phyloP scores from a whole-genome alignment of 208 protist species.

The Leishmania tropica region DNA sequence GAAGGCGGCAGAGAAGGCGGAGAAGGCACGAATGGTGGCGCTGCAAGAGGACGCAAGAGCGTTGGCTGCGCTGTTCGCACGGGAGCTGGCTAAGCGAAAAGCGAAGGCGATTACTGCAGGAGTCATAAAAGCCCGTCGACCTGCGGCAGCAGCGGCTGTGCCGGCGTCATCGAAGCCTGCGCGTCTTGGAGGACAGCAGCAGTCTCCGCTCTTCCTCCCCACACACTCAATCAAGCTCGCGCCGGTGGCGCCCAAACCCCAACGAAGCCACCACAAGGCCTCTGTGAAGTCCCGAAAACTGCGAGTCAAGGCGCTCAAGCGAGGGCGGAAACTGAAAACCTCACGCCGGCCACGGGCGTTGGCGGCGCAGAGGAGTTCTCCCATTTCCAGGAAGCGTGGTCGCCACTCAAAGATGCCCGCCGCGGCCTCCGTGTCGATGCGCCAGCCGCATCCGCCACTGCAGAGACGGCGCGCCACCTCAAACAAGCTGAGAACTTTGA shows the following conservation, averaged over 20 bases:
- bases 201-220: background rate
- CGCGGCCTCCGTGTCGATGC: background rate
- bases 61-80: constrained; percentile 2
- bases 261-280: constrained; percentile 1
- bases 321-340: background rate
- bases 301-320: background rate
- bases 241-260: background rate
- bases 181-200: background rate
- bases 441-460: background rate
- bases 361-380: background rate
- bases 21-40: background rate
- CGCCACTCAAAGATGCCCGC: background rate
- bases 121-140: background rate
- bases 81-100: background rate
- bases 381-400: background rate
- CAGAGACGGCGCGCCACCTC: too few species aligned
- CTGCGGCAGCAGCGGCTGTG: background rate
- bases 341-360: background rate
- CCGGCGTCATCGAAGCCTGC: background rate
- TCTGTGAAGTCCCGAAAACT: background rate
- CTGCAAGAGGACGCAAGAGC: constrained; percentile 8
- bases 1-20: constrained; percentile 12
- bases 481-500: too few species aligned
- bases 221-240: background rate
- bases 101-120: background rate